Percentiles rank a stretch among this genome's conserved stretches.
phyloP scores from a whole-genome alignment of 805 yeast species.

The Metschnikowia bowlesiae region DNA sequence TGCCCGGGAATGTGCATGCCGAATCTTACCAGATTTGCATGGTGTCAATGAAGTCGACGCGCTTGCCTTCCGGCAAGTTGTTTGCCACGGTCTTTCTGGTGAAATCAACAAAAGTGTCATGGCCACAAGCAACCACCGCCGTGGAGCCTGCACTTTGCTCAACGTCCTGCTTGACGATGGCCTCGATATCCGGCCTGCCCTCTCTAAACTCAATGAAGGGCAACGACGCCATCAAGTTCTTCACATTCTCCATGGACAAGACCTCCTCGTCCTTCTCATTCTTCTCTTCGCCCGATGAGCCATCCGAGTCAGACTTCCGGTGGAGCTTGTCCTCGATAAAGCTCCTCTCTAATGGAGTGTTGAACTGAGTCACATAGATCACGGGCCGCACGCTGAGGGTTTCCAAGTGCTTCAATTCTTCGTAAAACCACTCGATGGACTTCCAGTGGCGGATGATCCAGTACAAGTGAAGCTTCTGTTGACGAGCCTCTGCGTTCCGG shows the following conservation, averaged over 20 bases:
- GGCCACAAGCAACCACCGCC: constrained; percentile 61
- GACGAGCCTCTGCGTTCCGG: constrained; percentile 5
- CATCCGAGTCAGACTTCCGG: neutral
- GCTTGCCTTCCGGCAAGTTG: constrained; percentile 36
- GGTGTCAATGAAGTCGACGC: constrained; percentile 72
- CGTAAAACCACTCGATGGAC: constrained; percentile 37
- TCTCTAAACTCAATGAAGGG: constrained; percentile 39
- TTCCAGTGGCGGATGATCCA: constrained; percentile 40
- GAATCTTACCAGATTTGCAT: constrained; percentile 57
- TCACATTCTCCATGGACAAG: constrained; percentile 8
- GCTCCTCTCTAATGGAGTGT: constrained; percentile 16
- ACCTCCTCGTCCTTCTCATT: constrained; percentile 5
- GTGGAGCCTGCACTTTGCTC: constrained; percentile 33
- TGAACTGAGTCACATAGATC: constrained; percentile 27
- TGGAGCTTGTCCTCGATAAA: constrained; percentile 12
- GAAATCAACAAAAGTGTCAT: constrained; percentile 53
- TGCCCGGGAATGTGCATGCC: too few species aligned
- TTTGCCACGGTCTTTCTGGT: constrained; percentile 46
- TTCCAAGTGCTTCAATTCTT: constrained; percentile 32
- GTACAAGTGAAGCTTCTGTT: constrained; percentile 23
- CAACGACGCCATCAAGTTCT: constrained; percentile 21
- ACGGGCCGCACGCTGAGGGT: constrained; percentile 32
- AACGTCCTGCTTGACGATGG: constrained; percentile 35
- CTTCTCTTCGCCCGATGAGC: constrained; percentile 6
- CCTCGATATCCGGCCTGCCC: constrained; percentile 40